Base-by-base conservation (phyloP, 441 rosid genomes). In the Euphorbia schlechtendalii region DNA sequence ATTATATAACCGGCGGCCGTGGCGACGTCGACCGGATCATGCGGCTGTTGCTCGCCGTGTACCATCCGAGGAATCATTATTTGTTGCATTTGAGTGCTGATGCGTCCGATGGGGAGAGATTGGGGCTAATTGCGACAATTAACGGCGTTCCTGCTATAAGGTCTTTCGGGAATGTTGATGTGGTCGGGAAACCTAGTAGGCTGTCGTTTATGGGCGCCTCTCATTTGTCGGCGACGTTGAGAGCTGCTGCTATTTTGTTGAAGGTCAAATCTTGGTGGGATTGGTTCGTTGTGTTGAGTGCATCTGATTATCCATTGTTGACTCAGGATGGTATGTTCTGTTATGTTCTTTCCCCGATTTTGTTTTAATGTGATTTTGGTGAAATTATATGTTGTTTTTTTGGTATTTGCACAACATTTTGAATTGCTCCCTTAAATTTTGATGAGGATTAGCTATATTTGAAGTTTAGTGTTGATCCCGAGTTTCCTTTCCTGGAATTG, bases 41-140 rank as follows among this genome's bases (percentile, higher is more conserved):
- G 20, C 79, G 99, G 65, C 64, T 90, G 36, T 69, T 90, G 70
- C 91, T 90, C 3, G 95, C 99, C 0, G 84, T 93, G 17, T 93
- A 93, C 73, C 99, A 93, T 62, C 99, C 99, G 0, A 84, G 99
- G 74, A 93, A 93, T 65, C 83, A 92, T 34, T 93, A 93, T 61
- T 72, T 93, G 66, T 72, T 93, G 74, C 97, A 93, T 76, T 88
- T 93, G 4, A 77, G 80, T 9, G 88, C 87, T 49, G 99, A 93
- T 43, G 93, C 97, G 3, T 74, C 90, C 3, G 90, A 86, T 66
- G 78, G 81, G n/a, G 99, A 93, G 81, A 78, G 96, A 63, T 61
- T 76, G 14, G 46, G 77, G 62, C 79, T 93, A 70, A 79, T 73
- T 11, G 70, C 79, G 22, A 81, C 81, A 3, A 78, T 93, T 71